These are phyloP conservation scores for Leptomonas pyrrhocoris DNA, from an alignment of 208 protist genomes.

Conservation along the genomic window DNA sequence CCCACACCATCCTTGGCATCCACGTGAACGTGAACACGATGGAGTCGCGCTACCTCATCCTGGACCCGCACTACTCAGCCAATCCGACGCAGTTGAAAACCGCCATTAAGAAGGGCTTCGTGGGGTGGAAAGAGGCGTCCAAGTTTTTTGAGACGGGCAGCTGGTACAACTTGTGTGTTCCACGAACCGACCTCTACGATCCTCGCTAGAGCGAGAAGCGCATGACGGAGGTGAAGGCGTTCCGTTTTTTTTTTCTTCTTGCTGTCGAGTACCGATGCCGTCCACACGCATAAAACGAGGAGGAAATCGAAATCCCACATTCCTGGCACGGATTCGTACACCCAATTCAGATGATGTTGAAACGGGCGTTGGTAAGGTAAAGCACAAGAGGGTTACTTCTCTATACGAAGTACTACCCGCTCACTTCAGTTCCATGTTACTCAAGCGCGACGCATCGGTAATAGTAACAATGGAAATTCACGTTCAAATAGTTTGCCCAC, in stretches of 20 bases:
- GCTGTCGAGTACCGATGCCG: constrained; percentile 16
- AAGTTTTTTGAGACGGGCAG: constrained; percentile 84
- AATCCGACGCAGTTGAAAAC: constrained; percentile 69
- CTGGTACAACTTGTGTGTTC: constrained; percentile 96
- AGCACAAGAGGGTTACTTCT: too few species aligned
- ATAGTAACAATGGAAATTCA: too few species aligned
- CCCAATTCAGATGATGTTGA: too few species aligned
- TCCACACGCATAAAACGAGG: too few species aligned
- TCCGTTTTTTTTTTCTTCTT: constrained; percentile 18
- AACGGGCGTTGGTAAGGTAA: too few species aligned
- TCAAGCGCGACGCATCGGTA: too few species aligned
- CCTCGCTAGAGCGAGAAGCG: constrained; percentile 45
- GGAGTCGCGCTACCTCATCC: constrained; percentile 86
- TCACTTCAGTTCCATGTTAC: too few species aligned
- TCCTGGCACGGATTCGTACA: too few species aligned
- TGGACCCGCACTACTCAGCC: constrained; percentile 95
- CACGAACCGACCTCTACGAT: constrained; percentile 64
- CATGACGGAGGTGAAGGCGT: too few species aligned
- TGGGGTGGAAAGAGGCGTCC: constrained; percentile 86
- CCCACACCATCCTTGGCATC: constrained; percentile 95
- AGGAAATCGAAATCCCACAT: too few species aligned
- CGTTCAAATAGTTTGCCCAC: too few species aligned
- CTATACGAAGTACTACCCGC: too few species aligned
- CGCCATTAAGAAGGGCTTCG: constrained; percentile 87
- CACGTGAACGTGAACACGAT: constrained; percentile 83